These are phyloP conservation scores for Solanum pinnatisectum DNA, from an alignment of 257 asterid genomes.

Conservation along the genomic window DNA sequence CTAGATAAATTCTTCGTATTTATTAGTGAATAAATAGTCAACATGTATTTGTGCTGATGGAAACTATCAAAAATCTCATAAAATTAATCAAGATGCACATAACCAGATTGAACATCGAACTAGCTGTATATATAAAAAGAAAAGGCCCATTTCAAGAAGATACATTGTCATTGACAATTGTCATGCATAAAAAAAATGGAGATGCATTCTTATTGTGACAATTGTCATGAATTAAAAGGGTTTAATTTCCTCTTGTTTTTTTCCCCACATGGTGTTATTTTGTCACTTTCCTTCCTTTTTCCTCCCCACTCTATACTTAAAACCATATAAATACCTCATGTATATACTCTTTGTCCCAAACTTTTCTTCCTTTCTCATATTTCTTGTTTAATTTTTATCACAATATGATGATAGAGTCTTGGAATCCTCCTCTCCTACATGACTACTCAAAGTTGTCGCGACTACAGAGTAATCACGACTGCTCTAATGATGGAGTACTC, in stretches of 20 bases:
- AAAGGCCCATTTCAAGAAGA: background rate
- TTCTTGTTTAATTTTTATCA: background rate
- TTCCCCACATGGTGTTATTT: background rate
- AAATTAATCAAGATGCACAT: background rate
- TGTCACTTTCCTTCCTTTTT: background rate
- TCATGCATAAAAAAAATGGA: background rate
- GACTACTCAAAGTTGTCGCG: background rate
- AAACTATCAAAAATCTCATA: accelerated
- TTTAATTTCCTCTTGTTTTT: background rate
- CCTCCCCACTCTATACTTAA: background rate
- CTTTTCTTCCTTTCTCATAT: background rate
- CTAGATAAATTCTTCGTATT: background rate
- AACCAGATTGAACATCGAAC: background rate
- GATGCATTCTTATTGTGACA: background rate
- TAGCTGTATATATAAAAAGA: background rate
- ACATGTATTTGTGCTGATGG: no score
- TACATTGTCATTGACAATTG: background rate
- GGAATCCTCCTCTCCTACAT: conserved; percentile 20
- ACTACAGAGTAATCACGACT: background rate
- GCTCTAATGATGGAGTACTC: background rate
- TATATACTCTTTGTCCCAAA: background rate
- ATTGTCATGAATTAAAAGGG: conserved; percentile 2
- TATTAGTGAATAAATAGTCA: background rate
- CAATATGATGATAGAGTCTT: conserved; percentile 7
- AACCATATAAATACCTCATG: conserved; percentile 1